Evolutionary conservation across 2,329 filamentous ascomycete species (phyloP).

Genomic region (Venturia oleaginea): DNA sequence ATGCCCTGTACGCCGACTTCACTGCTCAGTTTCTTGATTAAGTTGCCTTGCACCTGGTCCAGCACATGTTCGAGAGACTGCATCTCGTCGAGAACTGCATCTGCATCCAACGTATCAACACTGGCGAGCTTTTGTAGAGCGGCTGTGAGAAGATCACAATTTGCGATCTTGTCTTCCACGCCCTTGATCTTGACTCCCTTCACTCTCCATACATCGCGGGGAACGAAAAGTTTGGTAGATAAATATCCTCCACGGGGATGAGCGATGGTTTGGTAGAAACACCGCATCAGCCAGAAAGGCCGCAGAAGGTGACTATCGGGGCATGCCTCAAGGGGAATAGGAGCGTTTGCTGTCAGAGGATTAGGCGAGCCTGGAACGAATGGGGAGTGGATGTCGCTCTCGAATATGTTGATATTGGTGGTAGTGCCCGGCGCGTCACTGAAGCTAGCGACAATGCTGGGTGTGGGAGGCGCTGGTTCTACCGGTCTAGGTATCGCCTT

Average conservation of each 20-base stretch:
- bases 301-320: constrained; percentile 82
- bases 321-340: constrained; percentile 79
- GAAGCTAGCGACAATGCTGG: constrained; percentile 39
- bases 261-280: constrained; percentile 81
- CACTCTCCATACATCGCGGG: constrained; percentile 86
- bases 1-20: constrained; percentile 80
- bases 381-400: constrained; percentile 67
- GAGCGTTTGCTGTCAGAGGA: constrained; percentile 52
- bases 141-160: constrained; percentile 84
- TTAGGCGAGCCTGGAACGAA: constrained; percentile 57
- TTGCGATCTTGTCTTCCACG: constrained; percentile 85
- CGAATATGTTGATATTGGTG: constrained; percentile 72
- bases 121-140: constrained; percentile 73
- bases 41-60: constrained; percentile 68
- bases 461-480: constrained; percentile 57
- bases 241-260: constrained; percentile 89
- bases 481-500: constrained; percentile 44
- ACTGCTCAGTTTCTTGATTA: constrained; percentile 79
- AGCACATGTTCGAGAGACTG: constrained; percentile 76
- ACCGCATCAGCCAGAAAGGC: constrained; percentile 96
- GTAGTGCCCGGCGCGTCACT: constrained; percentile 39
- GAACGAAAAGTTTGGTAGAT: constrained; percentile 84
- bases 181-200: constrained; percentile 88
- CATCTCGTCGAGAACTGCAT: constrained; percentile 90
- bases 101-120: constrained; percentile 83